Evolutionary conservation across 176 grass and related monocot genomes (phyloP).

Genomic region (Elaeis guineensis): DNA sequence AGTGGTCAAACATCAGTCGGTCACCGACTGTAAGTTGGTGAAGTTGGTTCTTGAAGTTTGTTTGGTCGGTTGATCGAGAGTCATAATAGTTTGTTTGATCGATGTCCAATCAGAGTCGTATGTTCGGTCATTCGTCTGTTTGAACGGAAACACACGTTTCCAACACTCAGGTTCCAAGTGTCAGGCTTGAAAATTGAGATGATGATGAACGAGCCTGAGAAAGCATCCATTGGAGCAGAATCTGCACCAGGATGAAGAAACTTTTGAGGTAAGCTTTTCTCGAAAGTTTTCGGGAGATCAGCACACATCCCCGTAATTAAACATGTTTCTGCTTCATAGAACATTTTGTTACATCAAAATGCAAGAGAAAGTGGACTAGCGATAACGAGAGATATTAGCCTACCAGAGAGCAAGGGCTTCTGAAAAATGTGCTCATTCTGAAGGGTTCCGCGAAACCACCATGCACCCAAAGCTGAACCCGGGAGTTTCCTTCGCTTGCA

Average conservation of each 20-base stretch:
- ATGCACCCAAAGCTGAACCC: constrained; percentile 32
- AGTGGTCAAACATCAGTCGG: too few species aligned
- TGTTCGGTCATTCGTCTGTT: too few species aligned
- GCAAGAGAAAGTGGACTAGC: not conserved
- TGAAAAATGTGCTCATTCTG: constrained; percentile 40
- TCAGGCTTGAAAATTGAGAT: constrained; percentile 2
- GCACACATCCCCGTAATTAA: constrained; percentile 39
- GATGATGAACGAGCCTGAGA: constrained; percentile 2
- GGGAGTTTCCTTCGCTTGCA: constrained; percentile 67
- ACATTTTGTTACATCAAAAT: constrained; percentile 5
- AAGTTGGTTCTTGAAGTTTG: too few species aligned
- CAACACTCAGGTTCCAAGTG: constrained; percentile 27
- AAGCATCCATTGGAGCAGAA: not conserved
- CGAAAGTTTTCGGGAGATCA: constrained; percentile 26
- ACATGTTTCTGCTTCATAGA: not conserved
- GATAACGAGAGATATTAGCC: not conserved
- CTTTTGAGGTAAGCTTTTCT: constrained; percentile 21
- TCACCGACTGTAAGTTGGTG: too few species aligned
- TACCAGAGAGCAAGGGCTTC: constrained; percentile 49
- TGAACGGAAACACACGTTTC: too few species aligned
- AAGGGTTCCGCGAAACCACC: constrained; percentile 30
- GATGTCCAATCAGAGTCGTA: too few species aligned
- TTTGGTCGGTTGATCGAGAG: too few species aligned
- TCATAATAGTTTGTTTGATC: too few species aligned
- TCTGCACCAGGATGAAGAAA: constrained; percentile 10